Evolutionary conservation across 495 filamentous ascomycete genomes (phyloP).

Genomic region (Podospora fimiseda): DNA sequence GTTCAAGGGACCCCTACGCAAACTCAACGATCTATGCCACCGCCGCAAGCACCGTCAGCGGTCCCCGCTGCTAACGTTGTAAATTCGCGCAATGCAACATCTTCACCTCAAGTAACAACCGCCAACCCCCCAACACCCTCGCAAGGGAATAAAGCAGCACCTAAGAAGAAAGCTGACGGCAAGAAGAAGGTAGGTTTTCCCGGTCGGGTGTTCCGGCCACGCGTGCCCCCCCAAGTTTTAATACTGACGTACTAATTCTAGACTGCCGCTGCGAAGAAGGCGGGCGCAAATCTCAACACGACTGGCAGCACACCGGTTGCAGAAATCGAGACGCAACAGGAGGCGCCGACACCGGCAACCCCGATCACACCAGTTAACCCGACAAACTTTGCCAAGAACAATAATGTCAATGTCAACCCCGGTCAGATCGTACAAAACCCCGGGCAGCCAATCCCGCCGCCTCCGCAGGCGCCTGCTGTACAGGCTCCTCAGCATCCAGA

Average conservation of each 20-base stretch:
- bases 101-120: slow-evolving; percentile 68
- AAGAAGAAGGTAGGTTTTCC: slow-evolving; percentile 66
- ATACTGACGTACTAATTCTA: slow-evolving; percentile 34
- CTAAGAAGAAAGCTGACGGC: slow-evolving; percentile 79
- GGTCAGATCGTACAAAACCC: slow-evolving; percentile 40
- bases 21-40: slow-evolving; percentile 71
- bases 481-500: slow-evolving; percentile 43
- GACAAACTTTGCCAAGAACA: slow-evolving; percentile 55
- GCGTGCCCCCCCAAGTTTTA: background rate
- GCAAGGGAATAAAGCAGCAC: slow-evolving; percentile 67
- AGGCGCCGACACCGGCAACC: slow-evolving; percentile 73
- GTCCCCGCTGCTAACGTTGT: slow-evolving; percentile 40
- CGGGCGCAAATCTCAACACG: slow-evolving; percentile 49
- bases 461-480: slow-evolving; percentile 38
- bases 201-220: too few relatives aligned
- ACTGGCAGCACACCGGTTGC: slow-evolving; percentile 66
- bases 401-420: slow-evolving; percentile 43
- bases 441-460: slow-evolving; percentile 38
- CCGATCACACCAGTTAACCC: slow-evolving; percentile 80
- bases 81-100: slow-evolving; percentile 58
- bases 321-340: slow-evolving; percentile 61
- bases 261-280: slow-evolving; percentile 64
- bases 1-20: slow-evolving; percentile 63
- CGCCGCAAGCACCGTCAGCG: slow-evolving; percentile 72
- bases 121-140: slow-evolving; percentile 85